These are phyloP conservation scores for Botryococcus braunii DNA, from an alignment of 163 green algal genomes.

Conservation along the genomic window DNA sequence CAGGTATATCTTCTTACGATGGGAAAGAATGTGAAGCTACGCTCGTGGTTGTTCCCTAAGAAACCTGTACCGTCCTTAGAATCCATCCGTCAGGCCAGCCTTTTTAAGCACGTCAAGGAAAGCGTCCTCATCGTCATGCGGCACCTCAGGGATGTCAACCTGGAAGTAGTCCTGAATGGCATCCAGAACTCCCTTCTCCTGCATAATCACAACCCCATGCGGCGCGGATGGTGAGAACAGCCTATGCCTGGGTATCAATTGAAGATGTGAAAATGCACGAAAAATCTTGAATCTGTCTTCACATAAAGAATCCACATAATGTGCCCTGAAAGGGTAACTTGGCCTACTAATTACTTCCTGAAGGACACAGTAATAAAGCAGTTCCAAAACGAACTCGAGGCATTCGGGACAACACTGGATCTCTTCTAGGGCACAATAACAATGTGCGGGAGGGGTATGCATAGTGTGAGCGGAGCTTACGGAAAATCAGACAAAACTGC, in stretches of 20 bases:
- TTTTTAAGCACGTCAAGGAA: slow-evolving; percentile 83
- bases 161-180: slow-evolving; percentile 82
- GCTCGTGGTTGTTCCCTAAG: too few species aligned
- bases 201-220: slow-evolving; percentile 2
- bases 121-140: slow-evolving; percentile 85
- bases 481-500: too few species aligned
- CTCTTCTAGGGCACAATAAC: too few species aligned
- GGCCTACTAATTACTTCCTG: background rate
- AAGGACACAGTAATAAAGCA: background rate
- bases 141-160: slow-evolving; percentile 70
- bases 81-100: slow-evolving; percentile 65
- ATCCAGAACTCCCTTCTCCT: slow-evolving; percentile 70
- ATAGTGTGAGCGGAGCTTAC: too few species aligned
- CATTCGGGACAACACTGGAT: too few species aligned
- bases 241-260: background rate
- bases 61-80: too few species aligned
- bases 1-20: too few species aligned
- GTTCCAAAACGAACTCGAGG: too few species aligned
- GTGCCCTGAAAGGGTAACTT: background rate
- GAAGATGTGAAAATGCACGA: background rate
- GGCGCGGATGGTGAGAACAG: background rate
- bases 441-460: too few species aligned
- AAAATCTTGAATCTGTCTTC: background rate
- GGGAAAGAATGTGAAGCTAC: too few species aligned
- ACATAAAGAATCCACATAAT: background rate